phyloP scores from a whole-genome alignment of 108 stramenopile genomes.

The Skeletonema potamos region DNA sequence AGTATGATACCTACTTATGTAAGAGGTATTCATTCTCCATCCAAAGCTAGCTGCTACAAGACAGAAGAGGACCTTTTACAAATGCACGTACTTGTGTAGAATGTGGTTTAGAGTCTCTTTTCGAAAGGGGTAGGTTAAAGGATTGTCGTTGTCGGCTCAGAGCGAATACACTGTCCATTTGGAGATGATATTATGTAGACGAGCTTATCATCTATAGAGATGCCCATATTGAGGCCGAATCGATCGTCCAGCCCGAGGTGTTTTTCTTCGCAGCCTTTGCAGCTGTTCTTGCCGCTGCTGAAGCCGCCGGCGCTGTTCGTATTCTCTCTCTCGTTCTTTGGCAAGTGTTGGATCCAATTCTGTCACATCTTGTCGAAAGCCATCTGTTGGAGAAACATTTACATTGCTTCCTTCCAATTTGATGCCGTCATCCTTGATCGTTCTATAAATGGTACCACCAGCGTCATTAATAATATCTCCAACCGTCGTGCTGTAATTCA shows the following conservation, averaged over 20 bases:
- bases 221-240: slow-evolving; percentile 37
- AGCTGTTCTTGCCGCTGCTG: not conserved
- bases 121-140: too few relatives aligned
- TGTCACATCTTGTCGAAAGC: slow-evolving; percentile 28
- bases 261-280: slow-evolving; percentile 1
- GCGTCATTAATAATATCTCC: not conserved
- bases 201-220: slow-evolving; percentile 28
- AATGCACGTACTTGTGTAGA: too few relatives aligned
- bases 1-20: too few relatives aligned
- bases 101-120: too few relatives aligned
- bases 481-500: slow-evolving; percentile 4
- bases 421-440: not conserved
- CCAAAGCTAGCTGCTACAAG: too few relatives aligned
- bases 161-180: too few relatives aligned
- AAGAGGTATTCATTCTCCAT: too few relatives aligned
- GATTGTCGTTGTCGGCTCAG: too few relatives aligned
- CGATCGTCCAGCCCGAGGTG: slow-evolving; percentile 19
- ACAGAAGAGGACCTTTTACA: too few relatives aligned
- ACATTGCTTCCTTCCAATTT: slow-evolving; percentile 10
- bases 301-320: not conserved
- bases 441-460: slow-evolving; percentile 10
- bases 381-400: slow-evolving; percentile 21
- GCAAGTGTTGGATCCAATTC: slow-evolving; percentile 11
- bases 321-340: slow-evolving; percentile 2
- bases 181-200: too few relatives aligned